Conservation (phyloP, 805 yeast species). For the Suhomyces sp. region DNA sequence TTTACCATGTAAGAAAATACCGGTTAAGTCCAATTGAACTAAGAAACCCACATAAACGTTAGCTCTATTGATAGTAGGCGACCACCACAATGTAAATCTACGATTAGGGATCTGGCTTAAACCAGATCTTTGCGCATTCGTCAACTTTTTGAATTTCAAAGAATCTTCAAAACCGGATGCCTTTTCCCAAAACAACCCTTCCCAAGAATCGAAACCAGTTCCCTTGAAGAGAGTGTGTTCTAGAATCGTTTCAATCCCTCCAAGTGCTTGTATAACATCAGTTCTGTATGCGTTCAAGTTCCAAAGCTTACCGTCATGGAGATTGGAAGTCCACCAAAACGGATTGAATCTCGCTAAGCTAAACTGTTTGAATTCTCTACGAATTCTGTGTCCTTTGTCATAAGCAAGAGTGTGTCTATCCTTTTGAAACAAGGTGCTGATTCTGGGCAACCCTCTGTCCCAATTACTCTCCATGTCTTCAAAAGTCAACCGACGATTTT, state of each 20-base stretch:
- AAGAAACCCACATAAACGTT: conserved; percentile 96
- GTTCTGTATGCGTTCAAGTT: conserved; percentile 87
- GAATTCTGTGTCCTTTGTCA: conserved; percentile 87
- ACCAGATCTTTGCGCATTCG: conserved; percentile 97
- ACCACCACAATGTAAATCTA: conserved; percentile 98
- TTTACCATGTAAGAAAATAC: conserved; percentile 95
- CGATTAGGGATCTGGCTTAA: conserved; percentile 96
- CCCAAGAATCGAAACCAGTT: conserved; percentile 98
- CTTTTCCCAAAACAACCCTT: conserved; percentile 97
- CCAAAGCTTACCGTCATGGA: conserved; percentile 97
- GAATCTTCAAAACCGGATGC: conserved; percentile 97
- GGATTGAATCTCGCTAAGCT: conserved; percentile 74
- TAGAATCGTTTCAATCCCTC: conserved; percentile 93
- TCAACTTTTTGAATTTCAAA: conserved; percentile 87
- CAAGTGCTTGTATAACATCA: conserved; percentile 94
- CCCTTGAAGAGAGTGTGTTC: conserved; percentile 95
- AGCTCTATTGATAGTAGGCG: conserved; percentile 97
- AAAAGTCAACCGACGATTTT: conserved; percentile 79
- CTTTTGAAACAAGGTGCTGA: conserved; percentile 90
- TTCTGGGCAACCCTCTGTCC: conserved; percentile 97
- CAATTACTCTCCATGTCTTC: conserved; percentile 93
- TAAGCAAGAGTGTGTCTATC: conserved; percentile 92
- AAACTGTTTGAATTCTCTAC: conserved; percentile 75
- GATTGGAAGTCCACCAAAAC: conserved; percentile 93
- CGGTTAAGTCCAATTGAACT: conserved; percentile 94